Evolutionary conservation across 768 basidiomycete genomes (phyloP).

Genomic region (Amanita rimosa): DNA sequence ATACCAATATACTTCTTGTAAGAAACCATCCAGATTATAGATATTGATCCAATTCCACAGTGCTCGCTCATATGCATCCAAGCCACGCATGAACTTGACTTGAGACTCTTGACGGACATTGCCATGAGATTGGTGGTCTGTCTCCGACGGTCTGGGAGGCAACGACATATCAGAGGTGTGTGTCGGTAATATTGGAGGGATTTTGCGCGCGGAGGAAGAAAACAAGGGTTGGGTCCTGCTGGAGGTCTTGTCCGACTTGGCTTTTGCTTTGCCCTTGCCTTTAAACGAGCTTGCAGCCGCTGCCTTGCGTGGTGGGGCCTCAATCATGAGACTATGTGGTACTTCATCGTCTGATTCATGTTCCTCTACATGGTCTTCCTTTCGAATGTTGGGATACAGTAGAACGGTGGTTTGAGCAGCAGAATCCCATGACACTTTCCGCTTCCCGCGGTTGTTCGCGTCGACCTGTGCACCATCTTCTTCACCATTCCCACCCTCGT

Average conservation of each 20-base stretch:
- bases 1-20: conserved; percentile 92
- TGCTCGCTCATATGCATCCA: conserved; percentile 83
- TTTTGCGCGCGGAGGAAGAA: conserved; percentile 32
- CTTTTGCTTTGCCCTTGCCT: conserved; percentile 14
- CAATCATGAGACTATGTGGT: conserved; percentile 79
- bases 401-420: conserved; percentile 43
- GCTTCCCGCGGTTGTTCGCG: conserved; percentile 24
- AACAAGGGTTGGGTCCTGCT: conserved; percentile 40
- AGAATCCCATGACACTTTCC: conserved; percentile 42
- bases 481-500: conserved; percentile 41
- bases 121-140: conserved; percentile 28
- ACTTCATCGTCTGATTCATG: conserved; percentile 77
- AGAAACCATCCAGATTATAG: conserved; percentile 89
- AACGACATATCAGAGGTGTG: conserved; percentile 30
- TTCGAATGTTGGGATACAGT: conserved; percentile 62
- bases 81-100: conserved; percentile 47
- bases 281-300: conserved; percentile 6
- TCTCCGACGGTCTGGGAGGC: conserved; percentile 57
- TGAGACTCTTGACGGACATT: conserved; percentile 19
- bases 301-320: conserved; percentile 40
- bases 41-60: conserved; percentile 99
- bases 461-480: conserved; percentile 51
- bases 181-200: conserved; percentile 27
- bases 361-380: conserved; percentile 48
- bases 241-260: conserved; percentile 9